Conservation (phyloP, 2,329 filamentous ascomycete species). For the Aspergillus ochraceoroseus region DNA sequence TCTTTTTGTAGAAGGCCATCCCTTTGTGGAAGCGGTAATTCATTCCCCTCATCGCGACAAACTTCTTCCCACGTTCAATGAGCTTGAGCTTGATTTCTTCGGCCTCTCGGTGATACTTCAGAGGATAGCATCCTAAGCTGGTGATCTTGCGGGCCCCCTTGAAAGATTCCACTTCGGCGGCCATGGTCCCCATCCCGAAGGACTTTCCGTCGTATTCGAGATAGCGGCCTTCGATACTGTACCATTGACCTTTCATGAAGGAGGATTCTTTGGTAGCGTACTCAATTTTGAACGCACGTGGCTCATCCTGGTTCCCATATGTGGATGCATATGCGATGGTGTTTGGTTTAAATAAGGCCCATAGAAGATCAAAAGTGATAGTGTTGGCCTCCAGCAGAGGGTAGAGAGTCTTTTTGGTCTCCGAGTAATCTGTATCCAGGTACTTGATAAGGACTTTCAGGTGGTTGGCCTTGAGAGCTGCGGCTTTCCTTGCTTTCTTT, state of each 20-base stretch:
- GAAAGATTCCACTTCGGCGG: slow-evolving; percentile 67
- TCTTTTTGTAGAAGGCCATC: slow-evolving; percentile 78
- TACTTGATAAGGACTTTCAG: slow-evolving; percentile 70
- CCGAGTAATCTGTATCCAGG: slow-evolving; percentile 73
- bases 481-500: slow-evolving; percentile 39
- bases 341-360: slow-evolving; percentile 85
- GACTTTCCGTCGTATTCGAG: slow-evolving; percentile 84
- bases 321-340: slow-evolving; percentile 72
- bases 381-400: slow-evolving; percentile 74
- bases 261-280: slow-evolving; percentile 64
- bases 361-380: slow-evolving; percentile 83
- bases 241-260: slow-evolving; percentile 69
- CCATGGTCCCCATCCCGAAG: slow-evolving; percentile 69
- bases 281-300: slow-evolving; percentile 77
- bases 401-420: slow-evolving; percentile 72
- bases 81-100: slow-evolving; percentile 60
- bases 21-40: slow-evolving; percentile 80
- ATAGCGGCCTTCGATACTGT: slow-evolving; percentile 68
- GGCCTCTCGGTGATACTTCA: slow-evolving; percentile 73
- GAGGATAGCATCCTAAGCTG: slow-evolving; percentile 68
- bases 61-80: slow-evolving; percentile 77
- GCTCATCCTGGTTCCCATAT: slow-evolving; percentile 70
- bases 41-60: slow-evolving; percentile 73
- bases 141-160: slow-evolving; percentile 78
- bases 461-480: slow-evolving; percentile 41